A percentile compares a stretch with the other conserved stretches of the same genome.
Conservation (phyloP, 2,329 filamentous ascomycete species). For the Epichloe festucae region DNA sequence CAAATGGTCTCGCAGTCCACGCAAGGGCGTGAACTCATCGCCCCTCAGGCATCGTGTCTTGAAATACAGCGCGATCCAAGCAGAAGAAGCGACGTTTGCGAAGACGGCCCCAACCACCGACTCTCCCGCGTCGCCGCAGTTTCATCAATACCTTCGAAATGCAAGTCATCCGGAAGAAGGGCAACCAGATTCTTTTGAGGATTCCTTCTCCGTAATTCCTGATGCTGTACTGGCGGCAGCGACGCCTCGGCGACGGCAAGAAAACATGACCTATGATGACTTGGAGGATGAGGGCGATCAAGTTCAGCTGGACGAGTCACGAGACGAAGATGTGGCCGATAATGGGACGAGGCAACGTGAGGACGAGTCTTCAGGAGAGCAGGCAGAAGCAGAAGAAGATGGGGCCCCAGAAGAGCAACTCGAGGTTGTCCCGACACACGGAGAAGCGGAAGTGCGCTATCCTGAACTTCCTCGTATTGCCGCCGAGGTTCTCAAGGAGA, state of each 20-base stretch:
- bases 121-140: constrained; percentile 1
- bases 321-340: background rate
- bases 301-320: background rate
- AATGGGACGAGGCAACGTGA: background rate
- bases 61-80: constrained; percentile 15
- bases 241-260: constrained; percentile 23
- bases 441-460: background rate
- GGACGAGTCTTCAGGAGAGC: background rate
- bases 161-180: constrained; percentile 13
- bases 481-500: background rate
- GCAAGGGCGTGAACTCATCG: constrained; percentile 15
- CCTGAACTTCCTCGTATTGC: background rate
- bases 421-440: background rate
- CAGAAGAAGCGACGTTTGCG: constrained; percentile 7
- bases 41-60: constrained; percentile 22
- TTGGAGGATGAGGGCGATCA: constrained; percentile 3
- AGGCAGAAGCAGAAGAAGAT: background rate
- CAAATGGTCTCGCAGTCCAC: constrained; percentile 23
- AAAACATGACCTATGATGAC: constrained; percentile 1
- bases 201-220: constrained; percentile 46
- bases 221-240: constrained; percentile 36
- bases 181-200: constrained; percentile 30
- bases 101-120: constrained; percentile 1
- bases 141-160: constrained; percentile 1
- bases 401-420: background rate